Conservation (phyloP, 805 yeast species). For the Barnettozyma salicaria region DNA sequence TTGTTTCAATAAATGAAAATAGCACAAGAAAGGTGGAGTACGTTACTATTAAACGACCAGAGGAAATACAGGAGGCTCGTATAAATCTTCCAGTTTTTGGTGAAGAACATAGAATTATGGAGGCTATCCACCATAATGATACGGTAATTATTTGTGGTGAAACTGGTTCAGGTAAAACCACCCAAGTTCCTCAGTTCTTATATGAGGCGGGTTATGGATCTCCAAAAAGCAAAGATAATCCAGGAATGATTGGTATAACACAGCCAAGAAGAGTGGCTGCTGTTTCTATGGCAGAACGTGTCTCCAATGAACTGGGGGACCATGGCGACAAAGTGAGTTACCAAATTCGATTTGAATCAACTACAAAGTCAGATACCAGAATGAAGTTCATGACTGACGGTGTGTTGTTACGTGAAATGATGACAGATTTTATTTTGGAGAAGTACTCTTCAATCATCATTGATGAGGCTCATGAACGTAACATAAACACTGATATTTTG, state of each 20-base stretch:
- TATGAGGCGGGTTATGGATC: constrained; percentile 89
- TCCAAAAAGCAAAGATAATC: constrained; percentile 46
- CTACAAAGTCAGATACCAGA: constrained; percentile 56
- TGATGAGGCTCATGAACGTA: constrained; percentile 98
- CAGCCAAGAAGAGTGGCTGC: constrained; percentile 96
- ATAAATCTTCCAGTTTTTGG: constrained; percentile 79
- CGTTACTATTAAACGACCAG: constrained; percentile 61
- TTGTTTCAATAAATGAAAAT: constrained; percentile 50
- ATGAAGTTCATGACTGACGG: constrained; percentile 93
- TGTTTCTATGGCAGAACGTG: constrained; percentile 84
- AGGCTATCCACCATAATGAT: constrained; percentile 88
- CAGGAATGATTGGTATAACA: constrained; percentile 95
- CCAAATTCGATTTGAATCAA: constrained; percentile 77
- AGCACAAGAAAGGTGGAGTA: constrained; percentile 52
- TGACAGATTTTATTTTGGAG: constrained; percentile 72
- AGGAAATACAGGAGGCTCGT: constrained; percentile 61
- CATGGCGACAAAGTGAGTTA: constrained; percentile 67
- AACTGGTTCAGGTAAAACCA: constrained; percentile 97
- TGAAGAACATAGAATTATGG: constrained; percentile 93
- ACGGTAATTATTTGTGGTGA: constrained; percentile 92
- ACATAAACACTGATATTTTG: constrained; percentile 89
- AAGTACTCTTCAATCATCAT: constrained; percentile 84
- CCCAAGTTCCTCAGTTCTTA: constrained; percentile 95
- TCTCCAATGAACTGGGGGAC: constrained; percentile 67
- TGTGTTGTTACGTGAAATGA: constrained; percentile 87